A percentile compares a stretch with the other conserved stretches of the same genome.
Evolutionary conservation across 176 grass and related monocot genomes (phyloP).

Genomic region (Themeda triandra): DNA sequence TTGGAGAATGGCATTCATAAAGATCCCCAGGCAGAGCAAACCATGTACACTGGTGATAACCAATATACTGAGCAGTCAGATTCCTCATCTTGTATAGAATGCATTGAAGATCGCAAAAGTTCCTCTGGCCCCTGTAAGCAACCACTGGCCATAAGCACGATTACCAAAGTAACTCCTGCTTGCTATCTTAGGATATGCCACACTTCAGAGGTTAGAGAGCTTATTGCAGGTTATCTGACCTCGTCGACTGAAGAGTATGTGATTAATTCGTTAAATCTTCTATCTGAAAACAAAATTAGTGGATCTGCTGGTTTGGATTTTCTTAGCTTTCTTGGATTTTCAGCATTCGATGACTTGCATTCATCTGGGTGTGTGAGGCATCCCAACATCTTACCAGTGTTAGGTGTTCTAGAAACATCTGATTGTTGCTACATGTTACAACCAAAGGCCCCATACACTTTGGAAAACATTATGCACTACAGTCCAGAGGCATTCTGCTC

Average conservation of each 20-base stretch:
- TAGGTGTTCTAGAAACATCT: constrained; percentile 64
- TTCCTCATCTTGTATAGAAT: constrained; percentile 30
- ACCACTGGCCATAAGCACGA: constrained; percentile 27
- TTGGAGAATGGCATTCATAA: constrained; percentile 33
- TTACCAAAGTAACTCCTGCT: constrained; percentile 59
- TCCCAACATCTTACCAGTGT: constrained; percentile 77
- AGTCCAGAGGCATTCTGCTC: constrained; percentile 69
- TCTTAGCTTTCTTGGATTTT: constrained; percentile 74
- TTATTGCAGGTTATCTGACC: constrained; percentile 47
- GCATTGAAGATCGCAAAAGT: constrained; percentile 31
- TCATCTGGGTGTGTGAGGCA: constrained; percentile 57
- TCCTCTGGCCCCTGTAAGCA: constrained; percentile 29
- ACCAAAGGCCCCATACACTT: constrained; percentile 62
- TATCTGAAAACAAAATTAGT: constrained; percentile 62
- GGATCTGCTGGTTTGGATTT: constrained; percentile 59
- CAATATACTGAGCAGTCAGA: constrained; percentile 19
- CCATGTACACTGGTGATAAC: constrained; percentile 3
- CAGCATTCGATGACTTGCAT: constrained; percentile 55
- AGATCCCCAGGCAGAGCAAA: constrained; percentile 6
- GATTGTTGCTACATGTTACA: constrained; percentile 63
- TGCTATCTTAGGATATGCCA: constrained; percentile 47
- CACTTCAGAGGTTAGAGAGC: constrained; percentile 52
- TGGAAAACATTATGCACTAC: constrained; percentile 82
- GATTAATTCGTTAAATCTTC: constrained; percentile 64
- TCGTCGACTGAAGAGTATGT: constrained; percentile 62